A percentile compares a stretch with the other conserved stretches of the same genome.
Evolutionary conservation across 176 grass and related monocot genomes (phyloP).

Genomic region (Pontederia crassipes): DNA sequence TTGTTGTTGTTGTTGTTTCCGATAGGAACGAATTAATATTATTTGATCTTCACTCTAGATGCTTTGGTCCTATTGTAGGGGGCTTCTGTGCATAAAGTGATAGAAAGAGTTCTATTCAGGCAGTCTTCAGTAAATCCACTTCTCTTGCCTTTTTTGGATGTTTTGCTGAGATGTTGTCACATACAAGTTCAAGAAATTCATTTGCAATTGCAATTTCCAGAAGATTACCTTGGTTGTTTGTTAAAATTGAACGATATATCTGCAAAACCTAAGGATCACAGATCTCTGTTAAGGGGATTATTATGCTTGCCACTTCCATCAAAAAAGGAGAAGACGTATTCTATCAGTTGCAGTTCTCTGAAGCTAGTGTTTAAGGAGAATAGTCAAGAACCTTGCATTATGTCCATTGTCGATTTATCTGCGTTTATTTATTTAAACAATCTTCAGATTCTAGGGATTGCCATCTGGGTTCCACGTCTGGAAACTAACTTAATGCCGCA

Average conservation of each 20-base stretch:
- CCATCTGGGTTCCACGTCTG: too few species aligned
- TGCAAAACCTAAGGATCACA: conserved; percentile 43
- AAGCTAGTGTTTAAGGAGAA: conserved; percentile 60
- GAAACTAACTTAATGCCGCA: too few species aligned
- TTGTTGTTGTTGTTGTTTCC: too few species aligned
- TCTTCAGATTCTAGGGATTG: conserved; percentile 8
- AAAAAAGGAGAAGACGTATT: conserved; percentile 35
- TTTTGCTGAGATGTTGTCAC: conserved; percentile 45
- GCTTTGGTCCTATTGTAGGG: conserved; percentile 31
- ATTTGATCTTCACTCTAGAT: neutral
- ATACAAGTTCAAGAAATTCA: conserved; percentile 29
- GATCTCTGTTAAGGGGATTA: conserved; percentile 58
- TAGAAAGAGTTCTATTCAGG: conserved; percentile 37
- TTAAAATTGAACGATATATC: conserved; percentile 31
- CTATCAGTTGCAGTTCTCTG: conserved; percentile 40
- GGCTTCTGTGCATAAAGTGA: conserved; percentile 46
- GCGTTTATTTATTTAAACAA: conserved; percentile 41
- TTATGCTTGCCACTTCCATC: conserved; percentile 33
- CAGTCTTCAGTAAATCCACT: conserved; percentile 38
- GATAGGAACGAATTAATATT: too few species aligned
- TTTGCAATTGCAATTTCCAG: conserved; percentile 21
- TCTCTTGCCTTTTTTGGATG: conserved; percentile 24
- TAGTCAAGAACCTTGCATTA: conserved; percentile 26
- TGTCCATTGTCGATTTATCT: conserved; percentile 39
- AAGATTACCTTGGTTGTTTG: conserved; percentile 8